Evolutionary conservation across 176 grass and related monocot species (phyloP), one percentile per base, ranked within the genome.

Genomic region (Lolium perenne): DNA sequence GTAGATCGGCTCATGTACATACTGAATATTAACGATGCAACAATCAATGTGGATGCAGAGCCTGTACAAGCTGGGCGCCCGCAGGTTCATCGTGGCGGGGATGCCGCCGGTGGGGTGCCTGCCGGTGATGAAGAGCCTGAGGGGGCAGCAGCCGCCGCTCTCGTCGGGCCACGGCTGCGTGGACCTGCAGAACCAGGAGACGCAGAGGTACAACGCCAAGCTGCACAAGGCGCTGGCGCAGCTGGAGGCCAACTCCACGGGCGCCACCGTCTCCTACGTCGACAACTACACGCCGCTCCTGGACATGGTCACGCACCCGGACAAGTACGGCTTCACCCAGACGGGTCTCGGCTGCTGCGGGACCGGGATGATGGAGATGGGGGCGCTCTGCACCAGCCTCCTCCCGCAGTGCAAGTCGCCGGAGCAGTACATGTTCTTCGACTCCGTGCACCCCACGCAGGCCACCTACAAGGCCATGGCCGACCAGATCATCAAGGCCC

Each of bases 361-460:
- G 58, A 66, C 71, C 0, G 86, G 88, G 0, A 6, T 76, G 51
- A 3, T 65, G 54, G 92, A 88, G 80, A 91, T 93, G 86, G 92
- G 88, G 7, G 67, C 25, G 26, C 17, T 91, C 17, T 93, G 92
- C 85, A 76, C 69, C 86, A 71, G 57, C 43, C 0, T n/a, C 13
- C 67, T 71, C 56, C 77, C 58, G 79, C 76, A 26, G 71, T 93
- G 92, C 60, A 6, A 10, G 67, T 88, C 86, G 20, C 88, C 92
- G 53, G 77, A 57, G 51, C 25, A 68, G 8, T 91, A 65, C 83
- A 84, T 93, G 82, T 91, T 93, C 64, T 93, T 90, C 78, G 92
- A 93, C 59, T 88, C 88, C 0, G 92, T 93, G 21, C 92, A 93
- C 80, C 92, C 92, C n/a, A 86, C 92, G 54, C 86, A 93, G 74